Percentiles rank a stretch among this genome's conserved stretches.
Evolutionary conservation across 2,329 filamentous ascomycete genomes (phyloP).

Genomic region (Monosporascus sp.): DNA sequence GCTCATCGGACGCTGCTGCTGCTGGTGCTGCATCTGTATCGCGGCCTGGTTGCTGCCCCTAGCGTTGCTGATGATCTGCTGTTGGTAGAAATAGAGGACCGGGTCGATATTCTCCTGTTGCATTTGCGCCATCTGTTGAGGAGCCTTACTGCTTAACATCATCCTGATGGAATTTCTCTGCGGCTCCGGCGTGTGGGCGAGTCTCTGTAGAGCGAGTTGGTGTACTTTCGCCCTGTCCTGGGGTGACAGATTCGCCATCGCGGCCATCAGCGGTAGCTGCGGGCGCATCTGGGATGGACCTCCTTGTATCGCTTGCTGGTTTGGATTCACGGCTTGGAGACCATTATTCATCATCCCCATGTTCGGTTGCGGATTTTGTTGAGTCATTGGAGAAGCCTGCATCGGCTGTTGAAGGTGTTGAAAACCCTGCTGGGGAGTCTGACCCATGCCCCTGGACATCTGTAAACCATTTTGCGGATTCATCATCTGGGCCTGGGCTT

Average conservation of each 20-base stretch:
- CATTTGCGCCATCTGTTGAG: conserved; percentile 38
- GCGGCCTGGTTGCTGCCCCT: conserved; percentile 14
- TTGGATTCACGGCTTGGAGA: conserved; percentile 24
- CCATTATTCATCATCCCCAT: conserved; percentile 39
- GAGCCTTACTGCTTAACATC: conserved; percentile 31
- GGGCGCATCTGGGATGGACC: conserved; percentile 24
- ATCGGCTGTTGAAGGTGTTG: conserved; percentile 55
- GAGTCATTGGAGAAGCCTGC: conserved; percentile 49
- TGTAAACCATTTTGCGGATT: conserved; percentile 44
- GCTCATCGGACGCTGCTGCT: conserved; percentile 30
- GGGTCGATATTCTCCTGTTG: conserved; percentile 45
- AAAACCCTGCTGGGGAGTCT: conserved; percentile 48
- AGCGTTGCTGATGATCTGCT: conserved; percentile 31
- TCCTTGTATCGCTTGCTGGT: conserved; percentile 33
- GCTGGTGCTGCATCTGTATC: conserved; percentile 25
- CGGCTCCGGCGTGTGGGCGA: conserved; percentile 36
- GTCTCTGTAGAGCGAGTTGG: conserved; percentile 39
- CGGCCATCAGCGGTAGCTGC: conserved; percentile 22
- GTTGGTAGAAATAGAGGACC: conserved; percentile 44
- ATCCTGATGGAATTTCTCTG: conserved; percentile 39
- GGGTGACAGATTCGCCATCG: conserved; percentile 35
- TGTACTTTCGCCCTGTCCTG: conserved; percentile 42
- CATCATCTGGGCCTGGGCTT: conserved; percentile 42
- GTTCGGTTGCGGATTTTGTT: conserved; percentile 36
- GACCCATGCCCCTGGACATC: conserved; percentile 47